These are phyloP conservation scores for Cynanchum wilfordii DNA, from an alignment of 257 asterid genomes.

Conservation along the genomic window DNA sequence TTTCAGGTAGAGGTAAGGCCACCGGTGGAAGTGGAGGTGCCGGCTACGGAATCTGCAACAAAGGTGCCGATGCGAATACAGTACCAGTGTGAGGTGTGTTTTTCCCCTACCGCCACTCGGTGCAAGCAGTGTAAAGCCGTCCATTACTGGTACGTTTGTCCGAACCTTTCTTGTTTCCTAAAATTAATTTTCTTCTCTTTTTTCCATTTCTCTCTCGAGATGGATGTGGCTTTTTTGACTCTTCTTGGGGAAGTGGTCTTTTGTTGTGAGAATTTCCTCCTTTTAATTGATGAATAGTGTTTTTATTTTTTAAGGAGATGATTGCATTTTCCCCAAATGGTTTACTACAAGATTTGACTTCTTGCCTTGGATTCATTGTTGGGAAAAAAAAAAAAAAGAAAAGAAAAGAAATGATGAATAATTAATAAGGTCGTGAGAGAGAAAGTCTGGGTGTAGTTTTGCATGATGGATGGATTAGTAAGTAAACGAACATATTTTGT, in stretches of 20 bases:
- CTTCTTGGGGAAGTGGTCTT: neutral
- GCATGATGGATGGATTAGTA: neutral
- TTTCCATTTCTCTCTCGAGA: conserved; percentile 5
- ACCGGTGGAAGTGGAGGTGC: conserved; percentile 10
- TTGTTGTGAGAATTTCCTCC: neutral
- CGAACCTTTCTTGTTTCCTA: neutral
- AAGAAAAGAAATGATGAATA: neutral
- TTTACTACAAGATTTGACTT: neutral
- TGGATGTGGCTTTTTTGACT: neutral
- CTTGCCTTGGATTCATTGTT: neutral
- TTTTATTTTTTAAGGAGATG: neutral
- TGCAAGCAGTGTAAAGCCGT: conserved; percentile 76
- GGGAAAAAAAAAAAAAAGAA: no score
- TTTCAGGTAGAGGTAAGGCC: conserved; percentile 14
- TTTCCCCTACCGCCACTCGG: conserved; percentile 55
- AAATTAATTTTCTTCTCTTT: neutral
- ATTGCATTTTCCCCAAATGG: neutral
- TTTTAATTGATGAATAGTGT: neutral
- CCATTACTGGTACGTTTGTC: conserved; percentile 61
- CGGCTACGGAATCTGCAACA: conserved; percentile 18
- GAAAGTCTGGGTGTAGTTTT: neutral
- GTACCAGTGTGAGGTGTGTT: conserved; percentile 65
- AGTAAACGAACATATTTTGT: neutral
- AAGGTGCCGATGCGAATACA: conserved; percentile 27
- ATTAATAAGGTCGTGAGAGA: neutral